Base-by-base conservation (phyloP, 2,329 filamentous ascomycete genomes). In the Didymella pinodella region DNA sequence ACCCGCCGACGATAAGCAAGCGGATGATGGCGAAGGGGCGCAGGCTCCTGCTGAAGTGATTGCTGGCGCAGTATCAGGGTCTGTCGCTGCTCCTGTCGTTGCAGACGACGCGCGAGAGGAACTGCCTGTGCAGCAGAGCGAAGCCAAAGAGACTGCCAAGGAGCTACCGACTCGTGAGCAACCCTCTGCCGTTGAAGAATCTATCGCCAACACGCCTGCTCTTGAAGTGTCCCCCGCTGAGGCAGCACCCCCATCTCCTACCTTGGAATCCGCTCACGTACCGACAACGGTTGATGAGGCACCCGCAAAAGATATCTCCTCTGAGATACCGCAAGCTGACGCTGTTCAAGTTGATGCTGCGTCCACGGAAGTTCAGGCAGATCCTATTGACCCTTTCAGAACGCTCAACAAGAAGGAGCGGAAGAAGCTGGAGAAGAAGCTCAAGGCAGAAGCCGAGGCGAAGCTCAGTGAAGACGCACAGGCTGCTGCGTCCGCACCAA, bases 361-460 rank as follows among this genome's bases (percentile, higher is more conserved):
- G 3, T 2, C 26, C 2, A 28, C 3, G 4, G 40, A 56, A 6
- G 41, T 3, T 22, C 41, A 44, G 20, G 16, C 36, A 43, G 28
- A 61, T 54, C 71, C 71, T 28, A 57, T 66, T 2, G 72, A 74
- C 49, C 72, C 72, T 4, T 69, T 70, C 48, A 65, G 66, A 32
- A 69, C 68, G 12, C 66, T 74, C 31, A 71, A 54, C 53, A 75
- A 72, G 48, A 59, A 62, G 34, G 65, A 73, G 43, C 66, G 59
- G 36, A 70, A 71, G 64, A 73, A 66, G 57, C 62, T 71, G 3
- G 62, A 68, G 49, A 62, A 65, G 63, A 80, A 77, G 57, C 76
- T 80, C 65, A 73, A 69, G 67, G 55, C 66, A 48, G 76, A 78
- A 53, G 65, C 61, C 6, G 64, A 53, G 11, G 41, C 41, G 43